Evolutionary conservation across 75 land plant genomes (phyloP).

Genomic region (Ceratopteris richardii): DNA sequence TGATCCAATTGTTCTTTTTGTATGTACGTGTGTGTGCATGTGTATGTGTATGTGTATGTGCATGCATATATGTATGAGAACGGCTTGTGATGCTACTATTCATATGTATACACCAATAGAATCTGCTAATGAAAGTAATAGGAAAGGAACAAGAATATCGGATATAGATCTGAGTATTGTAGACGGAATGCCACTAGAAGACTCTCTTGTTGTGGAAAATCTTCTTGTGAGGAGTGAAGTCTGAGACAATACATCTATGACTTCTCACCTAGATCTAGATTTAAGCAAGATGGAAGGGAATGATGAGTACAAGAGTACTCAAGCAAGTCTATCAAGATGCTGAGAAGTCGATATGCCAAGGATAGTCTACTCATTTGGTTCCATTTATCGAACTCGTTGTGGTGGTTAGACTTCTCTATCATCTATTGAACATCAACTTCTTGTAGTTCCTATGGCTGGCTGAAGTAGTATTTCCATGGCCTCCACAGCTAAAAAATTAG

Average conservation of each 20-base stretch:
- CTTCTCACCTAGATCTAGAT: slow-evolving; percentile 22
- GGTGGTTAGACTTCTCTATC: no score
- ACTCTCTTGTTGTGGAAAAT: background rate
- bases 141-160: slow-evolving; percentile 6
- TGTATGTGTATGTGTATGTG: no score
- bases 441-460: no score
- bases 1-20: no score
- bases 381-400: no score
- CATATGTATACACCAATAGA: slow-evolving; percentile 7
- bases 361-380: no score
- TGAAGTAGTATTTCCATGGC: no score
- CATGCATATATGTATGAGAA: slow-evolving; percentile 10
- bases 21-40: no score
- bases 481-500: no score
- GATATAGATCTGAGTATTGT: slow-evolving; percentile 35
- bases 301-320: slow-evolving; percentile 15
- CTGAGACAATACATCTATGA: background rate
- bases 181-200: slow-evolving; percentile 18
- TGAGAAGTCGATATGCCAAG: background rate
- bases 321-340: background rate
- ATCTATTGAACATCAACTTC: no score
- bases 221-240: background rate
- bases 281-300: slow-evolving; percentile 29
- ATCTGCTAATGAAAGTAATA: background rate
- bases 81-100: slow-evolving; percentile 13